Evolutionary conservation across 768 basidiomycete genomes (phyloP), one percentile per base, ranked within the genome.

Genomic region (Mycena venus): DNA sequence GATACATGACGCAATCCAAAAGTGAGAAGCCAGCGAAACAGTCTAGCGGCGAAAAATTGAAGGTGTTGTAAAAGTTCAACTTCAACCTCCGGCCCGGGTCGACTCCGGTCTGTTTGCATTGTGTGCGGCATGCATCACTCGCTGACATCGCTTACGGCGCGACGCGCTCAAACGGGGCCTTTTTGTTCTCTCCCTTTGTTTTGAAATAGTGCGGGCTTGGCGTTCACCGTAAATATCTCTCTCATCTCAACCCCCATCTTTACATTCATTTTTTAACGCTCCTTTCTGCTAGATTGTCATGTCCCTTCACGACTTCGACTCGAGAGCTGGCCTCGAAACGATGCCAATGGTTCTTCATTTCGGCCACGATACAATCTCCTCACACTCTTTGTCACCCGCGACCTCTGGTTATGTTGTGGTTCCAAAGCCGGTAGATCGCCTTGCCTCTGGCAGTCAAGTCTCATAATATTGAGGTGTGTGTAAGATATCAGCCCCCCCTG

Each of bases 291-390:
- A 67, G 49, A 53, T 70, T n/a, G 10, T 75, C 73, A 84, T 84
- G 83, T 81, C 83, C 70, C 82, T 82, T 72, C 81, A 86, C 66
- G 83, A 84, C 67, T 75, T 80, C 49, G 83, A 84, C 71, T 80
- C 85, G 85, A 85, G 85, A 81, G 85, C 85, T 83, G 85, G 85
- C 36, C 85, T 86, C 67, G 85, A 86, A 80, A 72, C 79, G 63
- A 79, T 84, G 82, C 73, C 79, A 61, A 79, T 84, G 82, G 74
- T 86, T 78, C 80, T 85, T 77, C 83, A 79, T 79, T 84, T 84
- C 79, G 74, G 62, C 49, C 75, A 56, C 44, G 65, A 78, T 58
- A 42, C 77, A 15, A 56, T 64, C 47, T 55, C 49, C 51, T 70
- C 81, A 61, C 81, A 80, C 80, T 70, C 72, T 36, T 79, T 73